Percentiles rank a stretch among this genome's conserved stretches.
Conservation (phyloP, 2,329 filamentous ascomycete species). For the Cladophialophora exuberans region DNA sequence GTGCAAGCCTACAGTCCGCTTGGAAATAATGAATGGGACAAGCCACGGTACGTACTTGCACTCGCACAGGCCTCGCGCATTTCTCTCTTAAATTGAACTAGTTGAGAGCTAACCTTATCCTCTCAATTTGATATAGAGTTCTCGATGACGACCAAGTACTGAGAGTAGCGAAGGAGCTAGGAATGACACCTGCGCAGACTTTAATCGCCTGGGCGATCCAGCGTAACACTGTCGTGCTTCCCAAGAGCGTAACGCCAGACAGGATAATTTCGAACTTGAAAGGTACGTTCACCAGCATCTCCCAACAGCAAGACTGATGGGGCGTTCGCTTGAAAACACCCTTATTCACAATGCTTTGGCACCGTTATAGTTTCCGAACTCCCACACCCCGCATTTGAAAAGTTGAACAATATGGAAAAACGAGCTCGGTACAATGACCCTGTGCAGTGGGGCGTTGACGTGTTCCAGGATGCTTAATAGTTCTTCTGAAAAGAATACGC, state of each 20-base stretch:
- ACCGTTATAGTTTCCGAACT: background rate
- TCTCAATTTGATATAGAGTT: too few relatives aligned
- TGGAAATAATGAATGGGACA: background rate
- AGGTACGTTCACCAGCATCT: constrained; percentile 34
- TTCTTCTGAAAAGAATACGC: background rate
- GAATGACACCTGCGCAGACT: background rate
- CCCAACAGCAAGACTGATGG: too few relatives aligned
- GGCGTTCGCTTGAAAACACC: too few relatives aligned
- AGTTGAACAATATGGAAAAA: background rate
- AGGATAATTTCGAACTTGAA: constrained; percentile 54
- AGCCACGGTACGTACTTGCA: background rate
- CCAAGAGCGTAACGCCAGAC: constrained; percentile 57
- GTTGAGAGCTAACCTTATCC: background rate
- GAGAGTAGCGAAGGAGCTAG: background rate
- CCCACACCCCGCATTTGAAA: background rate
- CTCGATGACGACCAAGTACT: constrained; percentile 1
- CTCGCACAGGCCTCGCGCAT: background rate
- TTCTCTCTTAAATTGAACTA: background rate
- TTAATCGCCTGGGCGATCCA: constrained; percentile 52
- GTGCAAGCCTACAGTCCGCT: background rate
- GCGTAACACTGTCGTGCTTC: constrained; percentile 55
- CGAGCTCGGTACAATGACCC: background rate
- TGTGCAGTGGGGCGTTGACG: background rate
- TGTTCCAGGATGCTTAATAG: background rate
- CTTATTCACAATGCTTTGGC: background rate